A percentile compares a stretch with the other conserved stretches of the same genome.
These are phyloP conservation scores for Malassezia nana DNA, from an alignment of 1,284 basidiomycete genomes.

Conservation along the genomic window DNA sequence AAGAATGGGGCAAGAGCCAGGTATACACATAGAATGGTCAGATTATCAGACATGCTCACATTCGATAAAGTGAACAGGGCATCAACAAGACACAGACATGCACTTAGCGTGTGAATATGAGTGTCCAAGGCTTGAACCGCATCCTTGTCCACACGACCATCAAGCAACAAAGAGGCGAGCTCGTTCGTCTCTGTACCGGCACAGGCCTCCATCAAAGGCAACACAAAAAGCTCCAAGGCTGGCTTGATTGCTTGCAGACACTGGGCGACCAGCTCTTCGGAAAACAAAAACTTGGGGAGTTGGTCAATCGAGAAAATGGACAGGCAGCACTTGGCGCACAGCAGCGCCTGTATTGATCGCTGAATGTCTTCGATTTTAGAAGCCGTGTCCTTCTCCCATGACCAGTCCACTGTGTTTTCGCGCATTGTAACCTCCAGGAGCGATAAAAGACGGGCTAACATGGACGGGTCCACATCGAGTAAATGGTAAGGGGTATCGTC, in stretches of 20 bases:
- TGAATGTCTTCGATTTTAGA: background rate
- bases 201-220: conserved; percentile 72
- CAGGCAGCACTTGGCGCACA: conserved; percentile 72
- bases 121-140: conserved; percentile 10
- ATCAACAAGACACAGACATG: conserved; percentile 47
- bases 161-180: conserved; percentile 22
- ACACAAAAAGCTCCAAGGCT: conserved; percentile 66
- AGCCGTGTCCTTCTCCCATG: background rate
- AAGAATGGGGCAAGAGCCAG: conserved; percentile 87
- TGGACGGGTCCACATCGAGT: conserved; percentile 11
- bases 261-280: conserved; percentile 74
- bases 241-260: conserved; percentile 69
- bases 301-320: conserved; percentile 65
- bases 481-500: background rate
- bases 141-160: conserved; percentile 23
- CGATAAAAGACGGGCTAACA: conserved; percentile 21
- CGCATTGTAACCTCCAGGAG: conserved; percentile 27
- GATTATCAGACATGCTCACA: conserved; percentile 40
- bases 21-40: conserved; percentile 77
- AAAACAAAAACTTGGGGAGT: conserved; percentile 66
- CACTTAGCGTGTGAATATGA: conserved; percentile 28
- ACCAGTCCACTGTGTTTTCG: background rate
- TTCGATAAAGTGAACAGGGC: conserved; percentile 51
- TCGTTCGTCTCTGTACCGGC: conserved; percentile 12
- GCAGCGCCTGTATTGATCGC: conserved; percentile 48